Evolutionary conservation across 768 basidiomycete species (phyloP).

Genomic region (Chlorophyllum brunneum): DNA sequence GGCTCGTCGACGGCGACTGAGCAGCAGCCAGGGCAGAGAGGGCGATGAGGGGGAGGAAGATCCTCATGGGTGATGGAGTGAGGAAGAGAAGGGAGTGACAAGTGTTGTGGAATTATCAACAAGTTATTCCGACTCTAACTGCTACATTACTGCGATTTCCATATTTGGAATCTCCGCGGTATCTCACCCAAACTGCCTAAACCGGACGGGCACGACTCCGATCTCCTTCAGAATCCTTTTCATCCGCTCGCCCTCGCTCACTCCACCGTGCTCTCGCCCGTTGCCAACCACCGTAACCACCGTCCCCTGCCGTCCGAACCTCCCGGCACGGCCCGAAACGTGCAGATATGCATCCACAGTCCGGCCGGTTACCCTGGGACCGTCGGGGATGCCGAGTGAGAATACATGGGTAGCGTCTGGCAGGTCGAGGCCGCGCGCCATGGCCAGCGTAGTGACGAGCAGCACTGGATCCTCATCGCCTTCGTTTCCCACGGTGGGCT

Average conservation of each 20-base stretch:
- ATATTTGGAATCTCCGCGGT: not conserved
- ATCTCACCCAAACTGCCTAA: constrained; percentile 48
- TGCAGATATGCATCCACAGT: constrained; percentile 64
- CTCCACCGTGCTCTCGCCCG: constrained; percentile 25
- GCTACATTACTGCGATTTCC: constrained; percentile 7
- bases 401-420: constrained; percentile 73
- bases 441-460: constrained; percentile 66
- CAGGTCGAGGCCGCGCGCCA: constrained; percentile 71
- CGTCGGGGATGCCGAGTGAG: constrained; percentile 58
- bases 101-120: constrained; percentile 10
- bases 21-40: constrained; percentile 17
- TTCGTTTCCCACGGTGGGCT: constrained; percentile 24
- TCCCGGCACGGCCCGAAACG: constrained; percentile 70
- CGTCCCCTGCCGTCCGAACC: constrained; percentile 63
- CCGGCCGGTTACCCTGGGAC: constrained; percentile 32
- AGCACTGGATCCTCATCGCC: constrained; percentile 52
- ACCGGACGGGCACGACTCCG: constrained; percentile 39
- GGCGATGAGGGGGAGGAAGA: constrained; percentile 19
- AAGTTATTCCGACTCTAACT: constrained; percentile 11
- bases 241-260: constrained; percentile 32
- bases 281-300: constrained; percentile 60
- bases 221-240: constrained; percentile 40
- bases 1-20: constrained; percentile 13
- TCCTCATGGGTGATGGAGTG: constrained; percentile 16
- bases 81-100: constrained; percentile 13